Conservation (phyloP, 441 rosid genomes). For the California macrophylla region DNA sequence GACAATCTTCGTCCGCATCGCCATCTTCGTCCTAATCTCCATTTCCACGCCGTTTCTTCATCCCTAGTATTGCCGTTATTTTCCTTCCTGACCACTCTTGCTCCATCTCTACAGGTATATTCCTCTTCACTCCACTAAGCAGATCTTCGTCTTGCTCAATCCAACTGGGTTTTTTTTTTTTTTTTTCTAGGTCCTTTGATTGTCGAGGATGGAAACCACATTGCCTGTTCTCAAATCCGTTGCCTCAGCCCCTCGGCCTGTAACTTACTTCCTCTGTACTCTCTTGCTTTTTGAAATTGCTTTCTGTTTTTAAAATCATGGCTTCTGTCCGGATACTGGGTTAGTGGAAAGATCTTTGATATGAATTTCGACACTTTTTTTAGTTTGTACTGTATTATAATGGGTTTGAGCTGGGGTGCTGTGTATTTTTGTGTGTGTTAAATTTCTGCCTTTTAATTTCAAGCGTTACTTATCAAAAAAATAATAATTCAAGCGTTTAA, state of each 20-base stretch:
- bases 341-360: not conserved
- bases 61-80: not conserved
- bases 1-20: not conserved
- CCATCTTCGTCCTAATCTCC: not conserved
- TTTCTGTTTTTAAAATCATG: not conserved
- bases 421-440: not conserved
- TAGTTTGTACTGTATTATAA: not conserved
- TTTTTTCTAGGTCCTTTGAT: not conserved
- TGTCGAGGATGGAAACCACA: conserved; percentile 43
- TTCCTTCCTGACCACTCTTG: not conserved
- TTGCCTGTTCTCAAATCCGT: conserved; percentile 51
- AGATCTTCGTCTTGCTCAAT: not conserved
- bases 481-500: too few species aligned
- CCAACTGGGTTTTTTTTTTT: not conserved
- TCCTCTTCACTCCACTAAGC: not conserved
- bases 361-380: not conserved
- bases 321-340: not conserved
- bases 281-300: not conserved
- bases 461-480: too few species aligned
- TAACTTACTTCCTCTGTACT: conserved; percentile 1
- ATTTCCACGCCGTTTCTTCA: not conserved
- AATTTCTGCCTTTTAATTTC: not conserved
- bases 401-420: not conserved
- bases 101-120: not conserved
- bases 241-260: conserved; percentile 40